phyloP scores from a whole-genome alignment of 2,329 filamentous ascomycete species.

The Epichloe sylvatica region DNA sequence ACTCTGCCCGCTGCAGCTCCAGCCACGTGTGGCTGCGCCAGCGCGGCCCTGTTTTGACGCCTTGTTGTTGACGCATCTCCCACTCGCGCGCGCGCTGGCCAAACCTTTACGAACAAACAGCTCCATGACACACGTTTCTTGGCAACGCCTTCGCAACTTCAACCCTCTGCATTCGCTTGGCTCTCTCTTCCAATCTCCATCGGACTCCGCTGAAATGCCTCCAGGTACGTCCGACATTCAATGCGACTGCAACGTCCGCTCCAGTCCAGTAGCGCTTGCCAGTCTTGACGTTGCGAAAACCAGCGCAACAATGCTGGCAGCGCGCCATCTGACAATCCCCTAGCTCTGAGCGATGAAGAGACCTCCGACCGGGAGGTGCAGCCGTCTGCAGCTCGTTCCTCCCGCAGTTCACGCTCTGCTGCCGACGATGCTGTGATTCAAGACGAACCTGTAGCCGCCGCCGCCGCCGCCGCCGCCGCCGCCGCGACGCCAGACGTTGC shows the following conservation, averaged over 20 bases:
- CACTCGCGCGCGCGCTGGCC: not conserved
- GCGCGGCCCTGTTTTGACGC: not conserved
- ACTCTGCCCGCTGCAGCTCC: not conserved
- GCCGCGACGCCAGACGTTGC: slow-evolving; percentile 10
- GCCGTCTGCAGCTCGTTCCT: slow-evolving; percentile 9
- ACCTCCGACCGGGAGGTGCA: slow-evolving; percentile 18
- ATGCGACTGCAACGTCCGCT: not conserved
- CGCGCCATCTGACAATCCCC: slow-evolving; percentile 9
- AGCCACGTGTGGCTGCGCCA: not conserved
- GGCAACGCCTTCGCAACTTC: not conserved
- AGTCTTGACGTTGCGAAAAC: not conserved
- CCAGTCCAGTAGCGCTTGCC: not conserved
- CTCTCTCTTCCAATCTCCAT: not conserved
- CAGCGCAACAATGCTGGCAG: not conserved
- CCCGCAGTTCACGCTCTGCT: slow-evolving; percentile 13
- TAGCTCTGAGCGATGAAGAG: slow-evolving; percentile 25
- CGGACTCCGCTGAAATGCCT: not conserved
- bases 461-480: slow-evolving; percentile 3
- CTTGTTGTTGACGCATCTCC: not conserved
- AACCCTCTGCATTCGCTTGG: not conserved
- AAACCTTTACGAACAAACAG: not conserved
- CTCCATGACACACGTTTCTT: not conserved
- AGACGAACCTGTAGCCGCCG: not conserved
- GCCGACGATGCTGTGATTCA: slow-evolving; percentile 3
- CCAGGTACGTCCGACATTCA: slow-evolving; percentile 1